These are phyloP conservation scores for Neurospora sublineolata DNA, from an alignment of 495 filamentous ascomycete species.

Conservation along the genomic window DNA sequence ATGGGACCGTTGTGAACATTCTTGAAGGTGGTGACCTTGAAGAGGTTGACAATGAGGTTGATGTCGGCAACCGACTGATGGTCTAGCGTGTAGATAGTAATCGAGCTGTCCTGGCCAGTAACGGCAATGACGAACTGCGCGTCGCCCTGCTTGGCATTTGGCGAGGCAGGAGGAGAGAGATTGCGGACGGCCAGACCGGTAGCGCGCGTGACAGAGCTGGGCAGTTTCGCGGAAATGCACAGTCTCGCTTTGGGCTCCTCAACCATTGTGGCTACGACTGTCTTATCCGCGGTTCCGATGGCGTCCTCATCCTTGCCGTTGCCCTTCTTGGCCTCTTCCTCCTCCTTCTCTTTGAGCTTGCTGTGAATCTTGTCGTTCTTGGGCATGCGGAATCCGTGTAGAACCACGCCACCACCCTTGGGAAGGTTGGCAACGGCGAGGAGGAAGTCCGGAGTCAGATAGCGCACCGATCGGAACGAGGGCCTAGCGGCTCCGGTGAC, in stretches of 20 bases:
- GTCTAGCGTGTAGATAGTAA: slow-evolving; percentile 66
- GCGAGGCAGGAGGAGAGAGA: slow-evolving; percentile 41
- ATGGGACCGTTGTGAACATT: slow-evolving; percentile 76
- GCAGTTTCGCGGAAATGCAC: slow-evolving; percentile 30
- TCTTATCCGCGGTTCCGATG: background rate
- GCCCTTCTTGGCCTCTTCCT: slow-evolving; percentile 15
- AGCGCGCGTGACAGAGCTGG: slow-evolving; percentile 35
- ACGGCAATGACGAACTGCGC: slow-evolving; percentile 72
- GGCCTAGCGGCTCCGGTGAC: slow-evolving; percentile 39
- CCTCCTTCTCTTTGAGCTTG: slow-evolving; percentile 28
- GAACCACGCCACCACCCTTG: slow-evolving; percentile 34
- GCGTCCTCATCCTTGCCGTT: background rate
- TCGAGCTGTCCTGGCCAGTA: slow-evolving; percentile 70
- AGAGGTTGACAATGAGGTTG: slow-evolving; percentile 46
- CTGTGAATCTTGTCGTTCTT: slow-evolving; percentile 25
- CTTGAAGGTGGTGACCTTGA: slow-evolving; percentile 50
- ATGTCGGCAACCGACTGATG: slow-evolving; percentile 31
- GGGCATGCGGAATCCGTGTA: slow-evolving; percentile 40
- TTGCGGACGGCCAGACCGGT: slow-evolving; percentile 65
- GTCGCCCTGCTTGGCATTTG: slow-evolving; percentile 35
- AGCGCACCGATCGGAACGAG: slow-evolving; percentile 58
- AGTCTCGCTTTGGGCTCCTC: slow-evolving; percentile 30
- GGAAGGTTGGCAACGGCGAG: slow-evolving; percentile 48
- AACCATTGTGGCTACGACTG: background rate
- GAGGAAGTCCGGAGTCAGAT: slow-evolving; percentile 64